Base-by-base conservation (phyloP, 768 basidiomycete species). In the Erythrobasidium yunnanense region DNA sequence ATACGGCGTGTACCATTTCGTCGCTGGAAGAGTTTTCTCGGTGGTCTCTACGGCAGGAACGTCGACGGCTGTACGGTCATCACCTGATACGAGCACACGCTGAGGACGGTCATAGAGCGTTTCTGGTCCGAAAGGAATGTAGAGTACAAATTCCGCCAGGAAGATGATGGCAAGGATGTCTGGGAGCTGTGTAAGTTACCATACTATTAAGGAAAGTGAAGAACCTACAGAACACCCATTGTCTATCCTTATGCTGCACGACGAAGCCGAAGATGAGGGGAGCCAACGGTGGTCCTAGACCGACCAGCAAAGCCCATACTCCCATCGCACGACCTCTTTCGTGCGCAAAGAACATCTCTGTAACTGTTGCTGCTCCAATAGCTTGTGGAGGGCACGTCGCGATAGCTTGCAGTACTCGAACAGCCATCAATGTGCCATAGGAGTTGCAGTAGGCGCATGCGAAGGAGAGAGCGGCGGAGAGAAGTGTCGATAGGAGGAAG, bases 331-430 rank as follows among this genome's bases (percentile, higher is more conserved):
- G 32, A 7, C 67, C 70, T 23, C 55, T 55, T 56, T 70, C 67
- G 54, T 70, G 70, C 13, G 25, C 38, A 63, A 70, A 70, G 65
- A 66, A 70, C 70, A 70, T 68, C 51, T 70, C 70, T 42, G 17
- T 30, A 22, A 66, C 58, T 49, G 56, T 66, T 11, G 51, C 53
- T 0, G 67, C 67, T 1, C 70, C 70, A 33, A 70, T 54, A 0
- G 54, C 45, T 13, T 66, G 67, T 0, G 67, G 65, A 11, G 67
- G 70, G 18, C 35, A 22, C 0, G 68, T 32, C 4, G 30, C 60
- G 1, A 17, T 46, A 60, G 47, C 67, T 22, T 70, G 70, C 34
- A 70, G 63, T 15, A 65, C 67, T 1, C 70, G 65, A 5, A 54
- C 33, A 0, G 67, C 54, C 70, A 70, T 70, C 4, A 70, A 34